Evolutionary conservation across 176 grass and related monocot species (phyloP).

Genomic region (Cenchrus purpureus): DNA sequence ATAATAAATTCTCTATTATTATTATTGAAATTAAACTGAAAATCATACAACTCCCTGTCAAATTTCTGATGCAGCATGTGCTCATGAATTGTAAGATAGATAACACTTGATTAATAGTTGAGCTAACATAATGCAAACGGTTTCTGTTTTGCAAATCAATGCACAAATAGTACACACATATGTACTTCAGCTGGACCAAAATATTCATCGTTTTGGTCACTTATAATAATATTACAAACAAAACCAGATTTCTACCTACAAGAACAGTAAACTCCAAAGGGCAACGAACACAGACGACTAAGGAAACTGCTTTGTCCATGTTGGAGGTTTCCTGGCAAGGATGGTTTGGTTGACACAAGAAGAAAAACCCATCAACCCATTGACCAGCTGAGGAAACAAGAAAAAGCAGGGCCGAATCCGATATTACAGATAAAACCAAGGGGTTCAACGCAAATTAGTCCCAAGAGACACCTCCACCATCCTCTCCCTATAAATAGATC

Average conservation of each 20-base stretch:
- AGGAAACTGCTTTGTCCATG: constrained; percentile 11
- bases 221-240: not conserved
- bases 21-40: not conserved
- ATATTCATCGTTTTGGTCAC: not conserved
- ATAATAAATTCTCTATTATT: too few relatives aligned
- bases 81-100: not conserved
- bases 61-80: not conserved
- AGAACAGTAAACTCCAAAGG: not conserved
- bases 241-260: not conserved
- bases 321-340: constrained; percentile 31
- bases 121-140: not conserved
- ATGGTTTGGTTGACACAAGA: constrained; percentile 37
- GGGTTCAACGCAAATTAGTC: not conserved
- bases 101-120: not conserved
- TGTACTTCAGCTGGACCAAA: not conserved
- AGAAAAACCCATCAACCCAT: constrained; percentile 25
- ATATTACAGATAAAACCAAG: not conserved
- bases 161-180: too few relatives aligned
- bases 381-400: not conserved
- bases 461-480: not conserved
- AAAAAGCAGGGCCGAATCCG: not conserved
- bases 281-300: not conserved
- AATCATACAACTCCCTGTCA: not conserved
- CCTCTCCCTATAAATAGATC: constrained; percentile 41
- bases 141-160: too few relatives aligned